A percentile compares a stretch with the other conserved stretches of the same genome.
Conservation (phyloP, 225 moss, liverwort and hornwort genomes). For the Takakia lepidozioides region DNA sequence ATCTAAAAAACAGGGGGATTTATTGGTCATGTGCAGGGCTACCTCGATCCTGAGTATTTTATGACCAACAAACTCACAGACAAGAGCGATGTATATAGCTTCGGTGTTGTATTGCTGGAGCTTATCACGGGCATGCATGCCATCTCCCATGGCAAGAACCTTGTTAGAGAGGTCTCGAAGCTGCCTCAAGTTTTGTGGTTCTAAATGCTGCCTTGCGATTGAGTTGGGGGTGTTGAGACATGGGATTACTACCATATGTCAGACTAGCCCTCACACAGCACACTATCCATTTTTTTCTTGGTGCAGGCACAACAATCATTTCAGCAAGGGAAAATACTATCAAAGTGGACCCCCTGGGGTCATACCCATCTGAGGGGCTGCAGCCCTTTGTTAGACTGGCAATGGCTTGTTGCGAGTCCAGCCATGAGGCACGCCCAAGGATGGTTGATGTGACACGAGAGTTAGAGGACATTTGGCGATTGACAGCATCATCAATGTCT, state of each 20-base stretch:
- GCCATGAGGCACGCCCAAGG: constrained; percentile 54
- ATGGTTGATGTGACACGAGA: constrained; percentile 68
- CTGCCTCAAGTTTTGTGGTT: too few relatives aligned
- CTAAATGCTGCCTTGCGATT: too few relatives aligned
- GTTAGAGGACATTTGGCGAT: constrained; percentile 61
- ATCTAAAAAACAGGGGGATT: too few relatives aligned
- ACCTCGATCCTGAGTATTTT: constrained; percentile 80
- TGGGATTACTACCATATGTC: too few relatives aligned
- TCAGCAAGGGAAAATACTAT: constrained; percentile 28
- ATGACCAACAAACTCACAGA: constrained; percentile 66
- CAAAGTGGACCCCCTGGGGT: constrained; percentile 50
- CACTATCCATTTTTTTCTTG: too few relatives aligned
- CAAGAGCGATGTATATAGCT: too few relatives aligned
- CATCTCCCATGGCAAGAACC: constrained; percentile 70
- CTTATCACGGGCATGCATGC: constrained; percentile 62
- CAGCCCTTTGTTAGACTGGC: constrained; percentile 50
- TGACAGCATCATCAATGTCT: too few relatives aligned
- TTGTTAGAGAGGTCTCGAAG: constrained; percentile 57
- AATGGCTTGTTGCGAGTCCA: constrained; percentile 48
- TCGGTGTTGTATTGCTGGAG: constrained; percentile 87
- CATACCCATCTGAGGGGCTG: constrained; percentile 35
- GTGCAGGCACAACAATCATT: constrained; percentile 32
- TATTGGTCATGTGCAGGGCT: too few relatives aligned
- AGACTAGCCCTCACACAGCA: too few relatives aligned
- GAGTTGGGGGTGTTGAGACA: too few relatives aligned